Evolutionary conservation across 2,329 filamentous ascomycete genomes (phyloP), one percentile per base, ranked within the genome.

Genomic region (Simplicillium sp.): DNA sequence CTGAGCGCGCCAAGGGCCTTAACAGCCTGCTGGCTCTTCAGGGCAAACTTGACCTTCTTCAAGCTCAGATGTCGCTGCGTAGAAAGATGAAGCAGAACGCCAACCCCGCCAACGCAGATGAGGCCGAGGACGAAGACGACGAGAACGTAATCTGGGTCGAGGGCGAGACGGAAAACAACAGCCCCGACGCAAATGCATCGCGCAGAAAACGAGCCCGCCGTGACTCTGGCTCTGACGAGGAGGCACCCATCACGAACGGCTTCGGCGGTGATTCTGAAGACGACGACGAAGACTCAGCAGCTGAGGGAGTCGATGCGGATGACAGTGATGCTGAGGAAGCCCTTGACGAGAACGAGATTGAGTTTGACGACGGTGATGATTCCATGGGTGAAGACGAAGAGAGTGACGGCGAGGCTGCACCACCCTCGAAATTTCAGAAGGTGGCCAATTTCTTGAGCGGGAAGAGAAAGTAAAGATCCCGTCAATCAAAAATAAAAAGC

Each of bases 31-130:
- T 98, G 29, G 77, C 89, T 15, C 73, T 98, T 45, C 96, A 96
- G 68, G 92, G 92, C 17, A 95, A 96, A 63, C 73, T 98, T 28
- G 90, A 97, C 57, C 87, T 98, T 77, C 73, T 97, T 37, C 84
- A 92, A 54, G 82, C 87, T 7, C 92, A 98, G 64, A 82, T 97
- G 60, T 79, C 86, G 52, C 67, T 95, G 52, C 74, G 92, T 38
- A 79, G 78, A 42, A 77, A 74, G 46, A 78, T 88, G 62, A 78
- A 83, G 53, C 71, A 62, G 47, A 58, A 49, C 42, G 46, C 49
- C 7, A 54, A 48, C 18, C 53, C 46, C 12, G 43, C 46, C 14
- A 67, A 68, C 14, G 68, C 68, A 32, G 68, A 70, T 2, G 70
- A 73, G 7, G 68, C 72, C n/a, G 72, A 72, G 11, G 70, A 66